phyloP scores from a whole-genome alignment of 2,329 filamentous ascomycete genomes.

The Penicillium sp. region DNA sequence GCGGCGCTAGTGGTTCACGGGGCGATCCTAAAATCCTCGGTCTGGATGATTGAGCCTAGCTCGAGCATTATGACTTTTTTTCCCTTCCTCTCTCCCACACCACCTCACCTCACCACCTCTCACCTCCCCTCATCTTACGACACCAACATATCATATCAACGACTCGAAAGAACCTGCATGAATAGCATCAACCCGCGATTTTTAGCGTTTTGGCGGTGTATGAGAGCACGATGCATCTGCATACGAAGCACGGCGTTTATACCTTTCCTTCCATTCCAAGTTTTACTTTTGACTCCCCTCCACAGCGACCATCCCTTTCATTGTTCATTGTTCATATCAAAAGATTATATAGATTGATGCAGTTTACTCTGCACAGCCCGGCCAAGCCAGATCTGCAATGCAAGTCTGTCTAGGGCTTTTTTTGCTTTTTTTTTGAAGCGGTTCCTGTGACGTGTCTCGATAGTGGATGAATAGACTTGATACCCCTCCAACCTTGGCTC shows the following conservation, averaged over 20 bases:
- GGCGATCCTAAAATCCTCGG: constrained; percentile 25
- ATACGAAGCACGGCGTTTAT: constrained; percentile 26
- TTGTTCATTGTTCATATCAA: no score
- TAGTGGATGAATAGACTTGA: constrained; percentile 31
- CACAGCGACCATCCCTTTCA: no score
- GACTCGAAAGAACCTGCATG: constrained; percentile 8
- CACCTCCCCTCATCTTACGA: not conserved
- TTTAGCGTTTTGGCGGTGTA: constrained; percentile 33
- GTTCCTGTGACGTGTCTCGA: constrained; percentile 20
- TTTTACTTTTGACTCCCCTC: no score
- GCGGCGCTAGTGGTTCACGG: constrained; percentile 24
- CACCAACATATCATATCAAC: not conserved
- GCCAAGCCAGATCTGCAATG: no score
- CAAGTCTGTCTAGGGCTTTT: no score
- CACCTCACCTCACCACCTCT: not conserved
- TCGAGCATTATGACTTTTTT: not conserved
- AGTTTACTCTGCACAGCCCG: no score
- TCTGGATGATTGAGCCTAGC: constrained; percentile 26
- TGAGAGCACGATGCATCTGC: constrained; percentile 33
- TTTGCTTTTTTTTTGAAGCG: constrained; percentile 11
- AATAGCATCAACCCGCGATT: constrained; percentile 20
- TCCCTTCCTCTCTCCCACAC: not conserved
- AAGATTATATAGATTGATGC: no score
- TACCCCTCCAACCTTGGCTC: constrained; percentile 24
- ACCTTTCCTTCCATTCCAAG: constrained; percentile 1